These are phyloP conservation scores for Ascochyta pisi DNA, from an alignment of 2,329 filamentous ascomycete species.

Conservation along the genomic window DNA sequence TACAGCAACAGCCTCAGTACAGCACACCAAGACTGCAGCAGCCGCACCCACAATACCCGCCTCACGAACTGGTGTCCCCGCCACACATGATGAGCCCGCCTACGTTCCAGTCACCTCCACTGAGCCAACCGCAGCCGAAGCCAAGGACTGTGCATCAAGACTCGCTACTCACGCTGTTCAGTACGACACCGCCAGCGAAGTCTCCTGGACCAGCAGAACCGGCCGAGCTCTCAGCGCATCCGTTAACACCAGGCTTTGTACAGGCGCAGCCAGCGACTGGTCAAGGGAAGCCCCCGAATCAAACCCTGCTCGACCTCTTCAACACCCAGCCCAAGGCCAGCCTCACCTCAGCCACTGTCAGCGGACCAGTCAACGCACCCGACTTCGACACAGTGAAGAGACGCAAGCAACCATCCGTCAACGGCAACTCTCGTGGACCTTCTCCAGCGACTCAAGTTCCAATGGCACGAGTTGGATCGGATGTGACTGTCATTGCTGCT, in stretches of 20 bases:
- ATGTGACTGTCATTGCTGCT: slow-evolving; percentile 7
- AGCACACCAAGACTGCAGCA: slow-evolving; percentile 33
- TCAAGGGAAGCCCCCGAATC: slow-evolving; percentile 26
- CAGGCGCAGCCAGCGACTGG: slow-evolving; percentile 30
- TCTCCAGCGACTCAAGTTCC: slow-evolving; percentile 34
- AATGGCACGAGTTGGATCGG: slow-evolving; percentile 15
- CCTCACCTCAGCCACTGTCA: slow-evolving; percentile 51
- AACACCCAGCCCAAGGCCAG: slow-evolving; percentile 25
- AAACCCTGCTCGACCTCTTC: slow-evolving; percentile 30
- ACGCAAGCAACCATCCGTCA: slow-evolving; percentile 29
- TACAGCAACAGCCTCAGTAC: slow-evolving; percentile 26
- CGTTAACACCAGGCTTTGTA: slow-evolving; percentile 46
- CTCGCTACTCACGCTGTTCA: slow-evolving; percentile 56
- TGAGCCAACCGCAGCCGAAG: slow-evolving; percentile 42
- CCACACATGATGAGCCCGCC: slow-evolving; percentile 38
- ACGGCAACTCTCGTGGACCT: slow-evolving; percentile 36
- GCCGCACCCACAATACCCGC: slow-evolving; percentile 28
- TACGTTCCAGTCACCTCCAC: slow-evolving; percentile 38
- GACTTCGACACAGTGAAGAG: slow-evolving; percentile 51
- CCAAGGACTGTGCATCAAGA: slow-evolving; percentile 53
- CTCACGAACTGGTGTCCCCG: slow-evolving; percentile 36
- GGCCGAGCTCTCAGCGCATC: slow-evolving; percentile 55
- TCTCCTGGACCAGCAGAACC: slow-evolving; percentile 41
- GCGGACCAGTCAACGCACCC: slow-evolving; percentile 51
- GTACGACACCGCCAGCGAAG: slow-evolving; percentile 36